A percentile compares a stretch with the other conserved stretches of the same genome.
phyloP scores from a whole-genome alignment of 2,329 filamentous ascomycete genomes.

The Chaetomiaceae sp. region DNA sequence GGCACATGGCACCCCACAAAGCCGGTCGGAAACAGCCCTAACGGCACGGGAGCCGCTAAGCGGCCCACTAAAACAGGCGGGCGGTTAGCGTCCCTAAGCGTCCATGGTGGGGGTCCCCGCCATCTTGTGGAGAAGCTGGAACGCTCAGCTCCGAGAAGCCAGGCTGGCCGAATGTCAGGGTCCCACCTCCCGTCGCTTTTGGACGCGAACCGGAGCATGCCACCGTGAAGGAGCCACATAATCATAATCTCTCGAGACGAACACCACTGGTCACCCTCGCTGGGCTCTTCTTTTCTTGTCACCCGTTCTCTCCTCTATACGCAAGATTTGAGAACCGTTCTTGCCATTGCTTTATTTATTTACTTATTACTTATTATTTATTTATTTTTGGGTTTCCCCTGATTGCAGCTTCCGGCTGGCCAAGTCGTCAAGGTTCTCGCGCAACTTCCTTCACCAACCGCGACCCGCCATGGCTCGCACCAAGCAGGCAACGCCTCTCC shows the following conservation, averaged over 20 bases:
- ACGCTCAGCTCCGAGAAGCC: conserved; percentile 20
- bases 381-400: no score
- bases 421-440: conserved; percentile 8
- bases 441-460: background rate
- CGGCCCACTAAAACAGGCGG: conserved; percentile 9
- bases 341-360: background rate
- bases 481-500: conserved; percentile 63
- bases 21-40: conserved; percentile 4
- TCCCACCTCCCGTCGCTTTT: background rate
- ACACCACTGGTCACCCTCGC: background rate
- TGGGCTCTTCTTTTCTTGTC: conserved; percentile 7
- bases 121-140: conserved; percentile 6
- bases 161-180: conserved; percentile 20
- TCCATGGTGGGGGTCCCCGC: conserved; percentile 4
- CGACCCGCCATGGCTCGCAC: conserved; percentile 58
- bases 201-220: background rate
- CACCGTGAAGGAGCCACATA: background rate
- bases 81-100: conserved; percentile 10
- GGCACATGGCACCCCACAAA: conserved; percentile 8
- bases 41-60: conserved; percentile 9
- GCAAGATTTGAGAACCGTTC: background rate
- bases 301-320: background rate
- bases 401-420: no score
- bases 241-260: background rate
- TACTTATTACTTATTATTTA: no score